Conservation (phyloP, 345 rosid species). For the Rhizophora apiculata region DNA sequence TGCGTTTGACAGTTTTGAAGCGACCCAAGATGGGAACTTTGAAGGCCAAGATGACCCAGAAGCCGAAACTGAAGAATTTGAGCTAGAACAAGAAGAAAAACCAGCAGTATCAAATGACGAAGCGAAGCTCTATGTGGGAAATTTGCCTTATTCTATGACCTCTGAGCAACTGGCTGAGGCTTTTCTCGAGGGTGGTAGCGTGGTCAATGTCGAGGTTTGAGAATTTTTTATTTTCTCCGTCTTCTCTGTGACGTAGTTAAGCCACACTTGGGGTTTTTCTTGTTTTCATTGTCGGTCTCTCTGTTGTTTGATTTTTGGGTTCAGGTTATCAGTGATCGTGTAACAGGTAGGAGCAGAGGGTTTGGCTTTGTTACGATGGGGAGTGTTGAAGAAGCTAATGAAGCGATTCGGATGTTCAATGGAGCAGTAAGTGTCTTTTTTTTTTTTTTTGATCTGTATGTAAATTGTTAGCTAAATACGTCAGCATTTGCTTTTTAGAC, state of each 20-base stretch:
- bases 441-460: neutral
- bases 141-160: slow-evolving; percentile 69
- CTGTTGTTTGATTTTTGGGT: neutral
- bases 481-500: no score
- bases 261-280: neutral
- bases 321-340: slow-evolving; percentile 76
- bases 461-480: no score
- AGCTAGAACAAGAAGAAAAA: slow-evolving; percentile 13
- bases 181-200: slow-evolving; percentile 72
- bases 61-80: slow-evolving; percentile 22
- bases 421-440: slow-evolving; percentile 59
- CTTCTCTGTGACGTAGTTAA: neutral
- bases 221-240: neutral
- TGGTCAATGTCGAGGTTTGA: slow-evolving; percentile 64
- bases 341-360: slow-evolving; percentile 94
- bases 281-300: neutral
- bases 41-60: slow-evolving; percentile 27
- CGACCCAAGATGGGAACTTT: slow-evolving; percentile 23
- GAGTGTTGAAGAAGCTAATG: slow-evolving; percentile 69
- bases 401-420: slow-evolving; percentile 74
- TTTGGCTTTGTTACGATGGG: slow-evolving; percentile 87
- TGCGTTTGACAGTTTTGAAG: slow-evolving; percentile 34
- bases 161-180: slow-evolving; percentile 55
- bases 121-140: slow-evolving; percentile 79
- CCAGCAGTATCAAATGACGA: slow-evolving; percentile 36